These are phyloP conservation scores for Xylariaceae sp. DNA, from an alignment of 2,329 filamentous ascomycete genomes.

Conservation along the genomic window DNA sequence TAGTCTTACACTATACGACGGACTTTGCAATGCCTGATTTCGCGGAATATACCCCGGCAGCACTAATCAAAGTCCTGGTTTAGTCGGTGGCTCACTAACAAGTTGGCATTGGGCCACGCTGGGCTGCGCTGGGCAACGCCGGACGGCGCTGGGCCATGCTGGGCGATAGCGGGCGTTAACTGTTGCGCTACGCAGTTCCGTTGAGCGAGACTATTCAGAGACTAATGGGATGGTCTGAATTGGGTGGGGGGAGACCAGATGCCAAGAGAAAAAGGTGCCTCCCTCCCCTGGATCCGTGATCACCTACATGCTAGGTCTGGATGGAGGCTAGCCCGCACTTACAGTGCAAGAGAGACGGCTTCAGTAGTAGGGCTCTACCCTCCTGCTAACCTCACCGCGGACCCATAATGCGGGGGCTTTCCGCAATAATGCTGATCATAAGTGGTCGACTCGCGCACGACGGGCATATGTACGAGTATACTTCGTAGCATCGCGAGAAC, in stretches of 20 bases:
- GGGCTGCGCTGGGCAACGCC: no score
- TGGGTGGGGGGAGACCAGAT: conserved; percentile 19
- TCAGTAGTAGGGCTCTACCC: not conserved
- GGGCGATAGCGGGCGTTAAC: not conserved
- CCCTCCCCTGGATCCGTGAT: conserved; percentile 14
- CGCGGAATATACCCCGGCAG: conserved; percentile 14
- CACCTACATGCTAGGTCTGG: conserved; percentile 12
- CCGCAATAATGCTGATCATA: conserved; percentile 1
- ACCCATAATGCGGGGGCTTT: conserved; percentile 5
- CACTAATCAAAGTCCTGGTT: conserved; percentile 9
- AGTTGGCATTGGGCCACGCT: not conserved
- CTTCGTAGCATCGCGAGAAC: no score
- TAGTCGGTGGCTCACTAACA: conserved; percentile 6
- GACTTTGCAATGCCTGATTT: not conserved
- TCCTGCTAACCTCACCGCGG: not conserved
- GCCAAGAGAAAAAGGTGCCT: conserved; percentile 15
- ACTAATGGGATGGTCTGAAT: conserved; percentile 8
- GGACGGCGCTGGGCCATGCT: not conserved
- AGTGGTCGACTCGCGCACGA: not conserved
- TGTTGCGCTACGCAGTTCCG: conserved; percentile 6
- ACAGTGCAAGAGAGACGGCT: not conserved
- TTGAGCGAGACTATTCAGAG: conserved; percentile 2
- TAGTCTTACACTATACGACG: not conserved
- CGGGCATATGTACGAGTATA: no score
- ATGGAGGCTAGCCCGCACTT: not conserved